Percentiles rank a stretch among this genome's conserved stretches.
Evolutionary conservation across 2,329 filamentous ascomycete genomes (phyloP).

Genomic region (Neoarthrinium moseri): DNA sequence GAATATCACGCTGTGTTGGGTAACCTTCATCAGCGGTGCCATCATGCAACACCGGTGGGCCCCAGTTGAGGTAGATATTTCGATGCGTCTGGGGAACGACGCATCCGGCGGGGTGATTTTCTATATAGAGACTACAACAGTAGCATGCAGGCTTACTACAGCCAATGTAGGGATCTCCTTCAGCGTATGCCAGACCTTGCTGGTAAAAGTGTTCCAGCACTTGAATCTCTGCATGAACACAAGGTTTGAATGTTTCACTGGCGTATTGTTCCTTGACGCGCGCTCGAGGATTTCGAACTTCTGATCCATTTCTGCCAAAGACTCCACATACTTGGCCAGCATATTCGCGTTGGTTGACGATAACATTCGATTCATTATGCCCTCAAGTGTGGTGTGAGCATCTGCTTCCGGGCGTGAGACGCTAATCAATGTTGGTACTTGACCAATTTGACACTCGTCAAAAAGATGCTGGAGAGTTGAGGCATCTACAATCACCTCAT

Average conservation of each 20-base stretch:
- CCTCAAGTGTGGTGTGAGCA: slow-evolving; percentile 24
- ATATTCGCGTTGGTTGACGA: slow-evolving; percentile 10
- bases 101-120: slow-evolving; percentile 32
- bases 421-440: slow-evolving; percentile 12
- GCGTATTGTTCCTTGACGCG: slow-evolving; percentile 25
- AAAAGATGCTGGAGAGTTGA: slow-evolving; percentile 29
- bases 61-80: slow-evolving; percentile 42
- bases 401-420: slow-evolving; percentile 22
- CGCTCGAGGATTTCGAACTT: slow-evolving; percentile 19
- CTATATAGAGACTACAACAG: slow-evolving; percentile 45
- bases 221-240: slow-evolving; percentile 45
- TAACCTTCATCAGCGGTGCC: slow-evolving; percentile 14
- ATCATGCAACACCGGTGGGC: slow-evolving; percentile 18
- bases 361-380: slow-evolving; percentile 32
- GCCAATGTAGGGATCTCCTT: slow-evolving; percentile 42
- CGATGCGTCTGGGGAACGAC: slow-evolving; percentile 34
- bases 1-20: slow-evolving; percentile 16
- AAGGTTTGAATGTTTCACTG: slow-evolving; percentile 23
- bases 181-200: slow-evolving; percentile 30
- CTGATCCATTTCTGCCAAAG: slow-evolving; percentile 25
- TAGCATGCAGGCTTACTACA: slow-evolving; percentile 53
- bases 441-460: slow-evolving; percentile 23
- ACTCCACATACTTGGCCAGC: slow-evolving; percentile 9
- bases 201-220: slow-evolving; percentile 44
- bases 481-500: slow-evolving; percentile 34